A percentile compares a stretch with the other conserved stretches of the same genome.
phyloP scores from a whole-genome alignment of 768 basidiomycete species.

The Phlegmacium glaucopus region DNA sequence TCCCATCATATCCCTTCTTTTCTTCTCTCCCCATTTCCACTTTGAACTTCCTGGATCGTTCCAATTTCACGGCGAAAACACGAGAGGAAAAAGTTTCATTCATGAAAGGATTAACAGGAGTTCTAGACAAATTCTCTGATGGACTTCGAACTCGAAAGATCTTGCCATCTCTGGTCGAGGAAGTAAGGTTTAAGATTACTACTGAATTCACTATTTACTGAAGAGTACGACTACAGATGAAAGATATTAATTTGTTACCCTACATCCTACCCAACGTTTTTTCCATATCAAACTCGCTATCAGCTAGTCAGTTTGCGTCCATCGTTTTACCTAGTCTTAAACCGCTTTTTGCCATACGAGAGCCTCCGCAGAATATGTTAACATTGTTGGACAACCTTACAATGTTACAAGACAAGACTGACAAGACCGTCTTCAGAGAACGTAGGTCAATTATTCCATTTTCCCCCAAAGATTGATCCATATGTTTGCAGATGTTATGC shows the following conservation, averaged over 20 bases:
- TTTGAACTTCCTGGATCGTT: slow-evolving; percentile 92
- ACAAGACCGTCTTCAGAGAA: slow-evolving; percentile 81
- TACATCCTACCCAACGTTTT: slow-evolving; percentile 97
- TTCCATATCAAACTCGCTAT: slow-evolving; percentile 74
- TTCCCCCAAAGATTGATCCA: background rate
- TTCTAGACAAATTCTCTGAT: slow-evolving; percentile 84
- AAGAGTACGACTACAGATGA: slow-evolving; percentile 55
- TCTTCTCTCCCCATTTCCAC: slow-evolving; percentile 95
- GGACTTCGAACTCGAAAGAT: slow-evolving; percentile 86
- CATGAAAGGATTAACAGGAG: slow-evolving; percentile 83
- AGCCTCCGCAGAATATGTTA: slow-evolving; percentile 97
- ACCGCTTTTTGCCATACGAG: slow-evolving; percentile 86
- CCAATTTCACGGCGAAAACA: slow-evolving; percentile 92
- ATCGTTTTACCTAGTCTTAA: slow-evolving; percentile 84
- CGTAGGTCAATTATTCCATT: slow-evolving; percentile 48
- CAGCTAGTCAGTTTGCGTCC: slow-evolving; percentile 75
- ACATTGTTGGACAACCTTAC: slow-evolving; percentile 87
- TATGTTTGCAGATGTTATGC: slow-evolving; percentile 74
- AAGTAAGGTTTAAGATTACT: slow-evolving; percentile 44
- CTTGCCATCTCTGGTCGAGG: slow-evolving; percentile 88
- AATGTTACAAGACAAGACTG: slow-evolving; percentile 86
- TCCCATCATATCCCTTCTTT: slow-evolving; percentile 89
- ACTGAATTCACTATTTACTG: background rate
- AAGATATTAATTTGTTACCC: slow-evolving; percentile 89
- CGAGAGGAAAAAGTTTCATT: slow-evolving; percentile 96